Evolutionary conservation across 1,139 yeast species (phyloP), one percentile per base, ranked within the genome.

Genomic region (Blastobotrys illinoisensis): DNA sequence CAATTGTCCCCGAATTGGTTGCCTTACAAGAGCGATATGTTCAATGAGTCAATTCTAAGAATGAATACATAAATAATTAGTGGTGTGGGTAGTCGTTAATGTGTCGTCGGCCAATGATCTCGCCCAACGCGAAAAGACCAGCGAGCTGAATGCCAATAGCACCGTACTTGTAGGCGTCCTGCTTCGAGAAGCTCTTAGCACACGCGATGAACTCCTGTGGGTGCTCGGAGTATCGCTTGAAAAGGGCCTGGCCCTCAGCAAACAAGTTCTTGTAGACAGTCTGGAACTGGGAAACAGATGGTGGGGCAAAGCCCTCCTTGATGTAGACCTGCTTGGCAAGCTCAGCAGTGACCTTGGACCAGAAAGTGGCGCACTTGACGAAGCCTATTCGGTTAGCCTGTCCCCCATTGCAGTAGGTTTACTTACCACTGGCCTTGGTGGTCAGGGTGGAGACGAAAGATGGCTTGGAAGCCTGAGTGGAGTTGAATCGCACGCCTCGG

Each of bases 101-200:
- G 69, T 86, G 68, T 79, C 99, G 88, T 81, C 99, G 90, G 69
- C 99, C 99, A 69, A 93, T 81, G 64, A 91, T 84, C 80, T 93
- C 99, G 70, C 99, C 99, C 52, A 93, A 79, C 28, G 97, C 85
- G 75, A 90, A 93, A 73, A 90, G 81, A 60, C 97, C 99, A 63
- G 88, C 78, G 60, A 93, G 76, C 75, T 93, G 99, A 64, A 90
- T 77, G 64, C 85, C 84, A 72, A 83, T 84, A 54, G 91, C 85
- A 64, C 86, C 86, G 69, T 80, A 88, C 75, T 82, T 84, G 67
- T 82, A 74, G 61, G 78, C 79, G 66, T 78, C 79, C 62, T 81
- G 83, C 74, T 80, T 83, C 61, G 69, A 67, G 63, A 86, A 76
- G 65, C 75, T 71, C 73, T 81, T 77, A 56, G 76, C 70, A 14